Evolutionary conservation across 352 stramenopile genomes (phyloP), one percentile per base, ranked within the genome.

Genomic region (Phytophthora pisi): DNA sequence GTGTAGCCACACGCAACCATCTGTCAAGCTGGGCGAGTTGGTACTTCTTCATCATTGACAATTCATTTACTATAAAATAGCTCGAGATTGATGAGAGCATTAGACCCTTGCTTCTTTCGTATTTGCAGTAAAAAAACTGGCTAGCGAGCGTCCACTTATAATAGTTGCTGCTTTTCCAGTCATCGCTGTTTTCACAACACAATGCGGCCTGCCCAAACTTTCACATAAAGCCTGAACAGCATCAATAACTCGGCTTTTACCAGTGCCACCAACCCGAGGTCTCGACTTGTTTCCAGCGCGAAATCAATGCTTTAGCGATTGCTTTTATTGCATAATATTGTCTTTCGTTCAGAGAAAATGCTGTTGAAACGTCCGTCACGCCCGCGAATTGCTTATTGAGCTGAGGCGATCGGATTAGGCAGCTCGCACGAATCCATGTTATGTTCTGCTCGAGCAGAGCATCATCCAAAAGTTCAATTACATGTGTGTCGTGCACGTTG

Each of bases 231-330:
- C 23, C n/a, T 49, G 13, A 1, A 64, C 45, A 6, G 45, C 46
- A 16, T 56, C 57, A 11, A 64, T 26, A 9, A 56, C 45, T 7
- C 57, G 30, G 20, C 18, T 64, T 24, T 64, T 64, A 5, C 57
- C 57, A 1, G 54, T 61, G 10, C 45, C 45, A 31, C 45, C 45
- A 57, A 20, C 5, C 16, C 16, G 5, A 51, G 10, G 16, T 11
- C n/a, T 51, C 18, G 7, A 13, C 20, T 51, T 13, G n/a, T 28
- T 28, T 51, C 45, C 18, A 51, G 7, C 45, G 45, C 10, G 45
- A 51, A 15, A 51, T 24, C 7, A 51, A 28, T 15, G 45, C 18
- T 23, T 13, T 28, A 28, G 15, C 45, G 9, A 51, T 51, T 16
- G 18, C n/a, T 51, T 26, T 24, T 16, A 28, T 13, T 6, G 45